A percentile compares a stretch with the other conserved stretches of the same genome.
phyloP scores from a whole-genome alignment of 768 basidiomycete species.

The Panus rudis region DNA sequence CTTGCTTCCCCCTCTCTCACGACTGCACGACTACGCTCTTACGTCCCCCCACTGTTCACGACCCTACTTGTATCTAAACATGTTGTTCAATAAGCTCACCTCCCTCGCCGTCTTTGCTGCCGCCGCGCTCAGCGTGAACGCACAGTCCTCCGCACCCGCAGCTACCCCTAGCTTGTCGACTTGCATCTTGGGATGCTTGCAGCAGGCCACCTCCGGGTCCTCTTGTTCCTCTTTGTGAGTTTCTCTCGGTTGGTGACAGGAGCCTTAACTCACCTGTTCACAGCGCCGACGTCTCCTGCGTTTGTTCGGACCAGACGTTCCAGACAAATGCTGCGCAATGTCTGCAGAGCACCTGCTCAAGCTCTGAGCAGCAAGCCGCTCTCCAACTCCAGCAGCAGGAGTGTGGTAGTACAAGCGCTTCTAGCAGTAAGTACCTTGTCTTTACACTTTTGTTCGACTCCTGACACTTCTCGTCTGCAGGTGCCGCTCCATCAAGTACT shows the following conservation, averaged over 20 bases:
- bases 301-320: constrained; percentile 33
- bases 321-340: constrained; percentile 27
- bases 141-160: constrained; percentile 9
- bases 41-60: background rate
- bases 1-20: no score
- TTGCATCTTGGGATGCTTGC: constrained; percentile 15
- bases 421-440: constrained; percentile 5
- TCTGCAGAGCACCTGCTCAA: constrained; percentile 28
- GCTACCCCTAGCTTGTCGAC: constrained; percentile 4
- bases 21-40: no score
- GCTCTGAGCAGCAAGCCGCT: constrained; percentile 26
- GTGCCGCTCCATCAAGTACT: background rate
- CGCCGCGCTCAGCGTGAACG: constrained; percentile 8
- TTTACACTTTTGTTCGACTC: background rate
- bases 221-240: constrained; percentile 14
- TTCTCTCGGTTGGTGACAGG: background rate
- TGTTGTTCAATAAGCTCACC: constrained; percentile 7
- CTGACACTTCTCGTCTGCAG: background rate
- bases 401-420: no score
- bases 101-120: constrained; percentile 7
- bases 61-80: background rate
- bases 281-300: constrained; percentile 34
- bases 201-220: constrained; percentile 5
- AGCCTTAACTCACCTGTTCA: background rate
- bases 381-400: constrained; percentile 21